Conservation (phyloP, 2,329 filamentous ascomycete species). For the Mollisia scopiformis region DNA sequence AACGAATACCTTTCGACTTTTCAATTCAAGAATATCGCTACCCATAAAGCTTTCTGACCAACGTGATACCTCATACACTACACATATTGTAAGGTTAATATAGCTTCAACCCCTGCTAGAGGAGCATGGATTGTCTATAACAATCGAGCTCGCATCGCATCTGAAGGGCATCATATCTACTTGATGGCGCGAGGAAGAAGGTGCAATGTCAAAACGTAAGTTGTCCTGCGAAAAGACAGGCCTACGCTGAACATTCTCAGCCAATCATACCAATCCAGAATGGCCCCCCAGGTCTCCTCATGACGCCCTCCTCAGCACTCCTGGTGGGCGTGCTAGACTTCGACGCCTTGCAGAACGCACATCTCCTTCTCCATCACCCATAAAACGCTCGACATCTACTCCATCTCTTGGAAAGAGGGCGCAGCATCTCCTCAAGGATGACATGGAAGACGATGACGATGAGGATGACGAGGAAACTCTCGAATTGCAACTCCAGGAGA, state of each 20-base stretch:
- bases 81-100: constrained; percentile 11
- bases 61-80: neutral
- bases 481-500: constrained; percentile 82
- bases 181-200: constrained; percentile 10
- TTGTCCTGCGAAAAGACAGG: neutral
- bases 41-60: neutral
- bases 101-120: constrained; percentile 21
- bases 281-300: constrained; percentile 71
- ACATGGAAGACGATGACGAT: constrained; percentile 60
- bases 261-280: constrained; percentile 40
- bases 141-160: constrained; percentile 12
- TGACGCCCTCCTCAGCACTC: constrained; percentile 68
- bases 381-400: constrained; percentile 44
- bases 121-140: constrained; percentile 23
- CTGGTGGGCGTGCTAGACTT: constrained; percentile 77
- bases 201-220: constrained; percentile 34
- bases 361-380: constrained; percentile 71
- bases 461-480: constrained; percentile 89
- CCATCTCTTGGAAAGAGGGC: constrained; percentile 23
- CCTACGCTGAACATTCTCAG: constrained; percentile 24
- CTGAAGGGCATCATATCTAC: constrained; percentile 11
- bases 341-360: constrained; percentile 67
- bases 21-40: neutral
- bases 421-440: constrained; percentile 27
- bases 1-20: neutral